Conservation (phyloP, 176 grass and related monocot genomes). For the Tillandsia leiboldiana region DNA sequence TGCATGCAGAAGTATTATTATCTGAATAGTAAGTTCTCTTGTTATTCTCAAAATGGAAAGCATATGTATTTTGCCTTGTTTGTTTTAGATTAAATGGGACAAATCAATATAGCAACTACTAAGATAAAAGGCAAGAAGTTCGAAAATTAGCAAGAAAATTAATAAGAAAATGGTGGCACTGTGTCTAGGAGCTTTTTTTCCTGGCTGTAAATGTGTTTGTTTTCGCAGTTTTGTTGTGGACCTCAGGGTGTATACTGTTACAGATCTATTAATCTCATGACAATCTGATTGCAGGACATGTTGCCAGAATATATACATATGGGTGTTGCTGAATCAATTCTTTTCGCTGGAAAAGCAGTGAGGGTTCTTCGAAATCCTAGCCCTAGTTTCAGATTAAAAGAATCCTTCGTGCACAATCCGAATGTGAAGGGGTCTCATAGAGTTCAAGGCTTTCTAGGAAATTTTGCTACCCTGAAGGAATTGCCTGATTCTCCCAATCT, state of each 20-base stretch:
- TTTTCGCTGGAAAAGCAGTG: slow-evolving; percentile 94
- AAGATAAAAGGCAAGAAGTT: too few species aligned
- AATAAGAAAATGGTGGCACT: neutral
- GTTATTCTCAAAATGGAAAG: too few species aligned
- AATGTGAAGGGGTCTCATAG: slow-evolving; percentile 41
- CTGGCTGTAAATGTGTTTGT: too few species aligned
- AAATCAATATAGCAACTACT: too few species aligned
- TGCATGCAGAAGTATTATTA: too few species aligned
- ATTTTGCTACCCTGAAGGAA: slow-evolving; percentile 33
- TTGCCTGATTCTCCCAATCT: slow-evolving; percentile 37
- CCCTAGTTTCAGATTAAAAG: slow-evolving; percentile 56
- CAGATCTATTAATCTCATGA: slow-evolving; percentile 17
- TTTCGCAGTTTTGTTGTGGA: neutral
- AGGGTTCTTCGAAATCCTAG: slow-evolving; percentile 82
- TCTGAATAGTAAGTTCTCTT: too few species aligned
- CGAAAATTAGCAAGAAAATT: too few species aligned
- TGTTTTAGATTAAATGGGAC: too few species aligned
- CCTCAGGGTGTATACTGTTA: neutral
- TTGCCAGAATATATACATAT: slow-evolving; percentile 93
- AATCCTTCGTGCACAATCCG: slow-evolving; percentile 38
- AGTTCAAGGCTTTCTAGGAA: slow-evolving; percentile 49
- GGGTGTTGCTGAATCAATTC: slow-evolving; percentile 91
- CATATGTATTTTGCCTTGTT: too few species aligned
- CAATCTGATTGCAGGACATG: slow-evolving; percentile 57
- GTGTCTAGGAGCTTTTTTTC: neutral